Base-by-base conservation (phyloP, 2,329 filamentous ascomycete species). In the Scedosporium aurantiacum region DNA sequence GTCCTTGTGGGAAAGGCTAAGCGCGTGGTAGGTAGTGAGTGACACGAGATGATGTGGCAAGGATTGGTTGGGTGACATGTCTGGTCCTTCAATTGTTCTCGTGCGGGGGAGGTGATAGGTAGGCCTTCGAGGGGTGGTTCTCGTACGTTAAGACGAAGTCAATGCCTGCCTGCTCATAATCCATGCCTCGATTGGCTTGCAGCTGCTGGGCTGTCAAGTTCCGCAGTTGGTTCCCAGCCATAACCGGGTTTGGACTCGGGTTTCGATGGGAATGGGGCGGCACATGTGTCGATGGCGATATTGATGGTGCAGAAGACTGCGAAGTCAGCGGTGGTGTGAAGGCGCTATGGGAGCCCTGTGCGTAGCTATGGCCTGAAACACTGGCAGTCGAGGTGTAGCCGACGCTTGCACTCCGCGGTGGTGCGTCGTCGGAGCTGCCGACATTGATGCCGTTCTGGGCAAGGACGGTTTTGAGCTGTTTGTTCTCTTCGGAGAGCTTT, bases 121-220 rank as follows among this genome's bases (percentile, higher is more conserved):
- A 88, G 72, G 83, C 80, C 76, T 80, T 81, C 75, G 82, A 81
- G 74, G 79, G 78, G 75, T 79, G 74, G 73, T 71, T 70, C 71
- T 83, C 89, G 82, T 91, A 94, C 90, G 89, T 88, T 82, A 94
- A 83, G 69, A 94, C 90, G 78, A 94, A 93, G 75, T 94, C 90
- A 76, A 94, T 91, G 71, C 90, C 90, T 68, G 89, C 84, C 72
- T 91, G 87, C 72, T 93, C 88, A 76, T 89, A 88, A 72, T 92
- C 88, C 67, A 89, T 71, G 54, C 76, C 73, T 70, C 72, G 73
- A 67, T 66, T 74, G 63, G 68, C 66, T 23, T 67, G 66, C 65
- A 62, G 64, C 62, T 67, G 64, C 25, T 72, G 70, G 40, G 63
- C 21, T 4, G 55, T 63, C 60, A 68, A 65, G 60, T 66, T 63